Base-by-base conservation (phyloP, 805 yeast species). In the Saturnispora kantuleensis region DNA sequence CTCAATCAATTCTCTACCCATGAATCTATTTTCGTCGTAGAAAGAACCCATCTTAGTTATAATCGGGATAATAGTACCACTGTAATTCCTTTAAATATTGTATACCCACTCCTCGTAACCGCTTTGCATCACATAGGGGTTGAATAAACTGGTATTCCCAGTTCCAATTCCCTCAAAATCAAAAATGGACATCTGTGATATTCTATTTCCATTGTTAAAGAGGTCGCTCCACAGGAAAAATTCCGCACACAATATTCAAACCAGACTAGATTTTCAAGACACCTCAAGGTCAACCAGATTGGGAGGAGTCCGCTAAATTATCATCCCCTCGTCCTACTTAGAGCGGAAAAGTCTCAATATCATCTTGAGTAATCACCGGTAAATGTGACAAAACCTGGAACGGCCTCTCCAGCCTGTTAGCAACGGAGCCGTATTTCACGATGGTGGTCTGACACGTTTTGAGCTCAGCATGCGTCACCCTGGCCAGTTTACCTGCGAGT, bases 31-130 rank as follows among this genome's bases (percentile, higher is more conserved):
- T 2, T 63, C 68, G 18, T 65, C 63, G 4, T 85, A 79, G 47
- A 84, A 68, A 1, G 81, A 72, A 58, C 88, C 96, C 2, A 89
- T 80, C 60, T 86, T 84, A 29, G 88, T 77, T 52, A 88, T 73
- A 3, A 89, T 78, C 0, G 96, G 96, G 48, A 88, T 79, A 49
- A 88, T 70, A 56, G 86, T 88, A 39, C 83, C 26, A 88, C 40
- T 83, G 70, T 18, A 88, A 68, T 48, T 75, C 77, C 60, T 74
- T 75, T 81, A 89, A 74, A 10, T 81, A 72, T 48, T 73, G 74
- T 47, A 85, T 70, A 61, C 89, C 96, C 47, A 84, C 67, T 10
- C 83, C 79, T 37, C 75, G 68, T 44, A 85, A 62, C 2, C 81
- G 75, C 52, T 72, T 76, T 39, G 81, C 79, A 2, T 81, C 73